Base-by-base conservation (phyloP, 306 rosid species). In the Oemleria cerasiformis region DNA sequence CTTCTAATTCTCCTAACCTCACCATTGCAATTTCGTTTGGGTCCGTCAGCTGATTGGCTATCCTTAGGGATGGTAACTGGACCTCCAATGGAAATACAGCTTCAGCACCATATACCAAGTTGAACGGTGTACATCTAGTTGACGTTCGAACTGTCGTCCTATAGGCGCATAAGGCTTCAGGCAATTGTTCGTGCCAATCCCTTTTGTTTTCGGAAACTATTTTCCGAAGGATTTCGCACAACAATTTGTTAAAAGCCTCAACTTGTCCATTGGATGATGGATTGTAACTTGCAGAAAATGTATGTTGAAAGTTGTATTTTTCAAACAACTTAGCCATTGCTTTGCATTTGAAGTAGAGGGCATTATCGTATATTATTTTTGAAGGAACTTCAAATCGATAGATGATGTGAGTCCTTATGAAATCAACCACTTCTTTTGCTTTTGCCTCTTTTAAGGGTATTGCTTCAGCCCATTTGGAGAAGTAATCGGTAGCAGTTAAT, bases 91-190 rank as follows among this genome's bases (percentile, higher is more conserved):
- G 71, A 2, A 65, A 9, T 2, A 66, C 56, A 4, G 23, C 57
- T 13, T 66, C 56, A 0, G 57, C 45, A 0, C 57, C 57, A 1
- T 44, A 66, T 5, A 47, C 70, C 11, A 66, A 45, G 14, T 8
- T 66, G 16, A 20, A 66, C 1, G 70, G 70, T 14, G 67, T 62
- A 16, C 67, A 62, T 15, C 67, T 19, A 3, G 67, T 62, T 15
- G 67, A 50, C 1, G 4, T 34, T 5, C 17, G 65, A 23, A 60
- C 44, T 1, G 65, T 60, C 0, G 43, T 60, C 8, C 65, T 25
- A 30, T 60, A 60, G 4, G 43, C 65, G 19, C 34, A 62, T 16
- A 62, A 5, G 1, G 49, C 49, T 16, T 62, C 30, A 2, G 9
- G 47, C 5, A 62, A 14, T 8, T 2, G 47, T 40, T 62, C 48